These are phyloP conservation scores for Nepenthes gracilis DNA, from an alignment of 148 eudicot species.

Conservation along the genomic window DNA sequence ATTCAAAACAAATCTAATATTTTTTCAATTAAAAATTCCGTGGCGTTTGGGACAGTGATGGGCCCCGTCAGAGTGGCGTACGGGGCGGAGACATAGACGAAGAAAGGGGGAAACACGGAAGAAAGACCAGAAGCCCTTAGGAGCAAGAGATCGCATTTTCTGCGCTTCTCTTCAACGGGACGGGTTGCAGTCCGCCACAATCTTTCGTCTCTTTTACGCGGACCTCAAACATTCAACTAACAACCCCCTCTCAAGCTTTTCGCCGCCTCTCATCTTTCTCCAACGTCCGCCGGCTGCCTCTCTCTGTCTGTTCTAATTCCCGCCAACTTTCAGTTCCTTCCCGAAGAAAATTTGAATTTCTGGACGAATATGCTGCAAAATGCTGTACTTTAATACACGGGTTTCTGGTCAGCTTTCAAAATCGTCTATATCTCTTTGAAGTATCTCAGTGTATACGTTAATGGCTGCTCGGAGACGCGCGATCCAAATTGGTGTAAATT, in stretches of 20 bases:
- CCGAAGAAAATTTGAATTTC: neutral
- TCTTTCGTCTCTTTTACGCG: too few relatives aligned
- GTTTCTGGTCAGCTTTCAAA: neutral
- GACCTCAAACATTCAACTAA: too few relatives aligned
- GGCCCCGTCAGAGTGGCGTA: too few relatives aligned
- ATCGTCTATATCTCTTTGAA: neutral
- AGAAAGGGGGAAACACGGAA: too few relatives aligned
- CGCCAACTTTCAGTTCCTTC: neutral
- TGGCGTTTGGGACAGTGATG: too few relatives aligned
- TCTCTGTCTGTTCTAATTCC: conserved; percentile 8
- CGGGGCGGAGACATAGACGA: too few relatives aligned
- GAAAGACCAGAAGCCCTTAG: too few relatives aligned
- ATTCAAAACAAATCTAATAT: too few relatives aligned
- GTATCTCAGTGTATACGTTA: neutral
- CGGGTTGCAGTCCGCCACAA: too few relatives aligned
- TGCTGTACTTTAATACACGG: neutral
- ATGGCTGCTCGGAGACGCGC: conserved; percentile 35
- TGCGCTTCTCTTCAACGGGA: too few relatives aligned
- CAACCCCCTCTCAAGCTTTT: neutral
- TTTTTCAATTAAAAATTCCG: too few relatives aligned
- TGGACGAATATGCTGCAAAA: neutral
- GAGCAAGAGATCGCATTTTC: too few relatives aligned
- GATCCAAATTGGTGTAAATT: conserved; percentile 23
- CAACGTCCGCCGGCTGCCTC: neutral
- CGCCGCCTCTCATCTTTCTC: conserved; percentile 4